Conservation (phyloP, 164 flowering plant species). For the Stephania cephalantha region DNA sequence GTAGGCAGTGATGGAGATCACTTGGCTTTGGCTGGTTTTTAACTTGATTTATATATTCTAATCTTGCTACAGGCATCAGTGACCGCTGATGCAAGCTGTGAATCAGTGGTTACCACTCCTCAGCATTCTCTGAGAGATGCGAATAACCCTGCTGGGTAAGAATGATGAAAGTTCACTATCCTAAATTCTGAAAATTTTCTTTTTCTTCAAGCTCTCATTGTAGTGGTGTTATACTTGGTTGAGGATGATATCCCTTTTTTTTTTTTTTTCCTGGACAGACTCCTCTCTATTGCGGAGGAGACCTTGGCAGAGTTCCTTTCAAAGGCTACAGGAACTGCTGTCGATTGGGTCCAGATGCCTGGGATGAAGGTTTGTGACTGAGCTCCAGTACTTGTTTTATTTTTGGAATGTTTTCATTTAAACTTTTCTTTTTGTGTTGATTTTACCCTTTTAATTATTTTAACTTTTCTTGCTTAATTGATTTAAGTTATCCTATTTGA, state of each 20-base stretch:
- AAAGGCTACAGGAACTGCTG: constrained; percentile 92
- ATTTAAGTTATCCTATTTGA: background rate
- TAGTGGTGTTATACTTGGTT: background rate
- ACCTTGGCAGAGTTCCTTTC: constrained; percentile 85
- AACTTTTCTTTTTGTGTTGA: background rate
- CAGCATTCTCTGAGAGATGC: constrained; percentile 64
- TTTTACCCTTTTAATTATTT: background rate
- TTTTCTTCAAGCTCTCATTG: background rate
- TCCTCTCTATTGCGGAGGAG: constrained; percentile 75
- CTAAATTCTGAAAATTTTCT: background rate
- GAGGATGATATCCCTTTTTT: background rate
- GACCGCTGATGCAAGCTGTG: constrained; percentile 63
- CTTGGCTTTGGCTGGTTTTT: background rate
- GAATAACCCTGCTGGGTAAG: constrained; percentile 76
- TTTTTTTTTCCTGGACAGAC: constrained; percentile 33
- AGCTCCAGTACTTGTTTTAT: background rate
- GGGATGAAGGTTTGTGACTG: constrained; percentile 70
- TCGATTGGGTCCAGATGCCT: constrained; percentile 93
- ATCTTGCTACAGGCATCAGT: constrained; percentile 34
- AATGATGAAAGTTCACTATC: background rate
- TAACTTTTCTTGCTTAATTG: background rate
- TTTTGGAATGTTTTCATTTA: background rate
- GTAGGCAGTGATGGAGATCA: background rate
- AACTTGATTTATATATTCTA: background rate
- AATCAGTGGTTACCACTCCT: constrained; percentile 57